Evolutionary conservation across 2,329 filamentous ascomycete species (phyloP).

Genomic region (Colletotrichum musicola): DNA sequence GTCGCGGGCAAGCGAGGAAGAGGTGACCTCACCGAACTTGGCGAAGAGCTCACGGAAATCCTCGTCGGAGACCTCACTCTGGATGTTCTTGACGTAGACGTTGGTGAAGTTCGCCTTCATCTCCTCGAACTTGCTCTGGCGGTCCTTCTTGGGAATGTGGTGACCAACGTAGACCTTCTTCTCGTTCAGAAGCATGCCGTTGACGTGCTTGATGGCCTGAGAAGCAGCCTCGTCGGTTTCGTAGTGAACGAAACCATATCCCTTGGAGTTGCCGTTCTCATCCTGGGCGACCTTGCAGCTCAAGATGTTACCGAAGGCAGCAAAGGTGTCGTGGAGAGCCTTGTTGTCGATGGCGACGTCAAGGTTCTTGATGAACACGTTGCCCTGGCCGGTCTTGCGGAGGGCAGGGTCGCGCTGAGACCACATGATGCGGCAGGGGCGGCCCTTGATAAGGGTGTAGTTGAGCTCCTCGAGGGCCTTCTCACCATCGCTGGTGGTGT

Average conservation of each 20-base stretch:
- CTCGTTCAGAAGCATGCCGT: conserved; percentile 99
- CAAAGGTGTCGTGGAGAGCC: conserved; percentile 98
- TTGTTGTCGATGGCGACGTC: conserved; percentile 99
- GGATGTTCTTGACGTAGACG: conserved; percentile 99
- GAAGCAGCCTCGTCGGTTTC: conserved; percentile 98
- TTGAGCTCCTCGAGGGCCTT: conserved; percentile 99
- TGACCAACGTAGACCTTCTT: conserved; percentile 99
- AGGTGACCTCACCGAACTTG: conserved; percentile 93
- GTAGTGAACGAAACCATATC: conserved; percentile 99
- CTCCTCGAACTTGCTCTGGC: conserved; percentile 99
- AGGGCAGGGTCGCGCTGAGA: conserved; percentile 99
- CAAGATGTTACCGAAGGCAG: conserved; percentile 98
- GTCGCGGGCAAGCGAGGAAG: conserved; percentile 92
- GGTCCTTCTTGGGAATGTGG: conserved; percentile 99
- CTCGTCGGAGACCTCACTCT: conserved; percentile 85
- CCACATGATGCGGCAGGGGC: conserved; percentile 99
- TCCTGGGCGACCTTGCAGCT: conserved; percentile 99
- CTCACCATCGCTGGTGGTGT: conserved; percentile 95
- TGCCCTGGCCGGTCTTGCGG: conserved; percentile 98
- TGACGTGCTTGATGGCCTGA: conserved; percentile 99
- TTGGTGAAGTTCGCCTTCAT: conserved; percentile 99
- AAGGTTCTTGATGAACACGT: conserved; percentile 99
- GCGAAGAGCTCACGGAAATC: conserved; percentile 96
- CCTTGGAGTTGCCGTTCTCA: conserved; percentile 96
- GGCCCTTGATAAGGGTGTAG: conserved; percentile 99